Evolutionary conservation across 2,329 filamentous ascomycete species (phyloP).

Genomic region (Aspergillus jensenii): DNA sequence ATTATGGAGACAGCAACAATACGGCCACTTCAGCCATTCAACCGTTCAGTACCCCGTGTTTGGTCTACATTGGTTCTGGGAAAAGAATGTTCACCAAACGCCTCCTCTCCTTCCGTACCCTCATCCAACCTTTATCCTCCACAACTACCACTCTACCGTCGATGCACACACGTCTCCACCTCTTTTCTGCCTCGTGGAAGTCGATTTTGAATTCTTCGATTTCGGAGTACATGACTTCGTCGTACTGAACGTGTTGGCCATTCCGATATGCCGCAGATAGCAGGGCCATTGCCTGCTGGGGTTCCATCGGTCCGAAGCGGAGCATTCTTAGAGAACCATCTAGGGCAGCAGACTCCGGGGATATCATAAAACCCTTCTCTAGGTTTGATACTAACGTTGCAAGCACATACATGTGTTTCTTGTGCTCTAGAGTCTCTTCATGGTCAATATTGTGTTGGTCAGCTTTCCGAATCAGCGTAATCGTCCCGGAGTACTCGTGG

Average conservation of each 20-base stretch:
- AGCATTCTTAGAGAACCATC: slow-evolving; percentile 71
- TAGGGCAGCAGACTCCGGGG: slow-evolving; percentile 67
- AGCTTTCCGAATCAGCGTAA: slow-evolving; percentile 44
- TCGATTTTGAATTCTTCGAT: slow-evolving; percentile 67
- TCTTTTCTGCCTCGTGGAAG: slow-evolving; percentile 58
- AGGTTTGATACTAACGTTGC: slow-evolving; percentile 75
- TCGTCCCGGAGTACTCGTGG: slow-evolving; percentile 57
- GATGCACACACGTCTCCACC: slow-evolving; percentile 86
- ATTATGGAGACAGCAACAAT: no score
- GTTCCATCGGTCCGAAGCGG: slow-evolving; percentile 68
- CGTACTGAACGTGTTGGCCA: slow-evolving; percentile 55
- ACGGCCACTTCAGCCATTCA: no score
- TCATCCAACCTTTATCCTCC: slow-evolving; percentile 69
- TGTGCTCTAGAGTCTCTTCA: slow-evolving; percentile 36
- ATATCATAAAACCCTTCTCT: slow-evolving; percentile 79
- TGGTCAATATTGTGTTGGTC: slow-evolving; percentile 18
- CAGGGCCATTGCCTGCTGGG: slow-evolving; percentile 69
- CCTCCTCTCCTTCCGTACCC: slow-evolving; percentile 47
- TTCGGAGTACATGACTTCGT: slow-evolving; percentile 67
- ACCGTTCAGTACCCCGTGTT: no score
- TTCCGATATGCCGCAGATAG: slow-evolving; percentile 66
- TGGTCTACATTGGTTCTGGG: not conserved
- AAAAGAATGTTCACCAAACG: slow-evolving; percentile 22
- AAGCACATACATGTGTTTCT: slow-evolving; percentile 73
- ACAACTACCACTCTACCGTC: slow-evolving; percentile 84